Percentiles rank a stretch among this genome's conserved stretches.
These are phyloP conservation scores for Rhinocladiella similis DNA, from an alignment of 2,329 filamentous ascomycete genomes.

Conservation along the genomic window DNA sequence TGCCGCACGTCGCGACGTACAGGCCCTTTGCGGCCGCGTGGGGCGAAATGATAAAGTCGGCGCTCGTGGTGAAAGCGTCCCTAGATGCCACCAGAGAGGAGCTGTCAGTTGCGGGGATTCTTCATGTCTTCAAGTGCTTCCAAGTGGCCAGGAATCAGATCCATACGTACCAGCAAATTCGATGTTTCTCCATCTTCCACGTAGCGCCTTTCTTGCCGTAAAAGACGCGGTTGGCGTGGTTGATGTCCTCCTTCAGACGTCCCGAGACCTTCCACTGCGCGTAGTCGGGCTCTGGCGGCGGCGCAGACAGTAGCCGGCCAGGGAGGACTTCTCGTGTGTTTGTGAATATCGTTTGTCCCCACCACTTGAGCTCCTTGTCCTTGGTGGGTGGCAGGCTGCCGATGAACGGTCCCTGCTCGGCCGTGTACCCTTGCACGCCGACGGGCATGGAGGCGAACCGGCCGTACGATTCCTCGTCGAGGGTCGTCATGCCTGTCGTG, in stretches of 20 bases:
- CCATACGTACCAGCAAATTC: constrained; percentile 64
- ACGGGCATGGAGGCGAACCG: constrained; percentile 45
- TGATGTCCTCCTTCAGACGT: constrained; percentile 59
- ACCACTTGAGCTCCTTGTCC: constrained; percentile 52
- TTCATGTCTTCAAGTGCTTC: no score
- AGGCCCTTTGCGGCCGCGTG: constrained; percentile 43
- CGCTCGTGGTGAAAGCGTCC: constrained; percentile 64
- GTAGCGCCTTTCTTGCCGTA: constrained; percentile 57
- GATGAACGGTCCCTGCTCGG: constrained; percentile 54
- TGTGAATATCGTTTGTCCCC: constrained; percentile 61
- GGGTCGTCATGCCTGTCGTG: constrained; percentile 49
- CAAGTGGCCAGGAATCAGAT: background rate
- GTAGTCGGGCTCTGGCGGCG: constrained; percentile 58
- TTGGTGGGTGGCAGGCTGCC: constrained; percentile 58
- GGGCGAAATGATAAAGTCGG: constrained; percentile 52
- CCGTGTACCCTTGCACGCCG: constrained; percentile 47
- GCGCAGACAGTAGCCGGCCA: constrained; percentile 57
- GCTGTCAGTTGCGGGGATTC: no score
- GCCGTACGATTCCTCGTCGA: constrained; percentile 39
- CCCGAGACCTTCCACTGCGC: constrained; percentile 62
- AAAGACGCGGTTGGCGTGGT: constrained; percentile 57
- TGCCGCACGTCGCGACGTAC: constrained; percentile 44
- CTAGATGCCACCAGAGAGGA: constrained; percentile 42
- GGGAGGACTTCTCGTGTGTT: constrained; percentile 56
- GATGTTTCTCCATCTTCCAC: constrained; percentile 63